These are phyloP conservation scores for Bertia moriformis DNA, from an alignment of 2,329 filamentous ascomycete species.

Conservation along the genomic window DNA sequence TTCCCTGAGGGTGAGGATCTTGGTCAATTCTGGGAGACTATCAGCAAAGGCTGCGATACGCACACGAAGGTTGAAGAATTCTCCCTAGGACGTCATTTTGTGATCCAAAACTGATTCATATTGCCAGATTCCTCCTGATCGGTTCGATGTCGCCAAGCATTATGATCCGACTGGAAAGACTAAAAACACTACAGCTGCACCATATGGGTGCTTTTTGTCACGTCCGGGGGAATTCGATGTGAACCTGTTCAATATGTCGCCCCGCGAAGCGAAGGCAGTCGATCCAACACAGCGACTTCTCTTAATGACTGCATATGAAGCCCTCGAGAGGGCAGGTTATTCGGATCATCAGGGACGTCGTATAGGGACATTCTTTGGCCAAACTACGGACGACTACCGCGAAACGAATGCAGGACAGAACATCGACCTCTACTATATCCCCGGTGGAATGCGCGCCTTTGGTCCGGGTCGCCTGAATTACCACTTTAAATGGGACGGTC, in stretches of 20 bases:
- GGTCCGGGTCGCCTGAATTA: conserved; percentile 20
- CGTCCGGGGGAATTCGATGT: conserved; percentile 54
- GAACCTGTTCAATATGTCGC: conserved; percentile 61
- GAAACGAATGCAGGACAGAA: conserved; percentile 49
- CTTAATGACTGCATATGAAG: conserved; percentile 53
- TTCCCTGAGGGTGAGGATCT: conserved; percentile 45
- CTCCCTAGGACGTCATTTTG: no score
- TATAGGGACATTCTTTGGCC: conserved; percentile 50
- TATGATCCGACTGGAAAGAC: conserved; percentile 52
- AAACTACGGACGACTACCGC: conserved; percentile 50
- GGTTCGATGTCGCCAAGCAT: conserved; percentile 54
- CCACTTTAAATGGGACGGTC: conserved; percentile 16
- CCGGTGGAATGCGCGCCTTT: conserved; percentile 17
- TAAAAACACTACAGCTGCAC: conserved; percentile 39
- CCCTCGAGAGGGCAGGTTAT: conserved; percentile 52
- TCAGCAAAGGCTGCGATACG: conserved; percentile 53
- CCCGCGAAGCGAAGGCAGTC: conserved; percentile 42
- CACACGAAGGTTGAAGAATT: conserved; percentile 40
- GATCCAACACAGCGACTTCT: conserved; percentile 54
- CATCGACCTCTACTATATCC: conserved; percentile 19
- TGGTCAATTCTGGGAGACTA: conserved; percentile 52
- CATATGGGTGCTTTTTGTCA: conserved; percentile 33
- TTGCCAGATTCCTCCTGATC: conserved; percentile 51
- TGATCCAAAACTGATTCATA: no score
- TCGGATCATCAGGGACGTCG: conserved; percentile 34